A percentile compares a stretch with the other conserved stretches of the same genome.
Conservation (phyloP, 73 alveolate genomes). For the Durusdinium trenchii region DNA sequence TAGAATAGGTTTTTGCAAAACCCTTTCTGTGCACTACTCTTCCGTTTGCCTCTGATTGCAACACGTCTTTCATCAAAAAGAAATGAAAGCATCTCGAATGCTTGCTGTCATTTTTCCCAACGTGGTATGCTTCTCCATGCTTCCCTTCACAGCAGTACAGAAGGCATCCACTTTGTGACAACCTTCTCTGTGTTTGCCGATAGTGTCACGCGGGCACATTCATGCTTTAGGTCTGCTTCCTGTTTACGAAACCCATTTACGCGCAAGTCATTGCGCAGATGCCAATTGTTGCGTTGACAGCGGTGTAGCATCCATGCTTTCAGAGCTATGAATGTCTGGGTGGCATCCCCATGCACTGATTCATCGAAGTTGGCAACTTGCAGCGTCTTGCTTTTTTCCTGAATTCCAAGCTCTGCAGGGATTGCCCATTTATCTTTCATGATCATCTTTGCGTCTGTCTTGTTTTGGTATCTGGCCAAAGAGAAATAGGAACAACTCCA, state of each 20-base stretch:
- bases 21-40: too few relatives aligned
- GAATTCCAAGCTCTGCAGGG: background rate
- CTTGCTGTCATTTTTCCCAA: too few relatives aligned
- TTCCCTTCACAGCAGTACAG: background rate
- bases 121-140: too few relatives aligned
- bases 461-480: background rate
- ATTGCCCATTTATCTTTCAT: background rate
- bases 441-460: background rate
- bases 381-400: background rate
- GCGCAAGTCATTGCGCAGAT: background rate
- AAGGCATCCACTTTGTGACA: background rate
- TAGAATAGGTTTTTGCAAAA: too few relatives aligned
- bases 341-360: background rate
- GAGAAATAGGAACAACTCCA: background rate
- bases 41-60: too few relatives aligned
- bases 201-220: background rate
- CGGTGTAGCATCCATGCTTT: background rate
- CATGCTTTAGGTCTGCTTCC: background rate
- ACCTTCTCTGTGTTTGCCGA: background rate
- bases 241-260: background rate
- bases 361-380: background rate
- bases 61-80: too few relatives aligned
- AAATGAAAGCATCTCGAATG: too few relatives aligned
- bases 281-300: background rate
- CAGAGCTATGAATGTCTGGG: background rate